phyloP scores from a whole-genome alignment of 1,284 basidiomycete genomes.

The Melampsora larici-populina region DNA sequence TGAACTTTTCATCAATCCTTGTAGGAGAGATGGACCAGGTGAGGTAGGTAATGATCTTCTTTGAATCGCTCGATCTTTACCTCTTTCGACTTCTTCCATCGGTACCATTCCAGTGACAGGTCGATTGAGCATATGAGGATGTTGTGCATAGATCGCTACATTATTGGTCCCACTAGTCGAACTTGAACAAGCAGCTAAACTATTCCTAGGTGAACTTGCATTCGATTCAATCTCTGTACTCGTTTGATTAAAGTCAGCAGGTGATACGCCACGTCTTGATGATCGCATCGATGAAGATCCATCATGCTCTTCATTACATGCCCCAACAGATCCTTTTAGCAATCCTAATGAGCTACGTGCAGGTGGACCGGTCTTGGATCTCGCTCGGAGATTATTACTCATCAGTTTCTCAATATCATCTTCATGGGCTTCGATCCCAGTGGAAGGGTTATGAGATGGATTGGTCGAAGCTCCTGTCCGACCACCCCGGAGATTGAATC shows the following conservation, averaged over 20 bases:
- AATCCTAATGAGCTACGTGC: no score
- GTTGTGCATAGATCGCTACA: conserved; percentile 23
- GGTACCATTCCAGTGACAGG: conserved; percentile 7
- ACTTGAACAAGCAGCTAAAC: background rate
- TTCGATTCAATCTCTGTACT: background rate
- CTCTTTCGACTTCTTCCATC: no score
- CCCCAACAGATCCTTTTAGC: no score
- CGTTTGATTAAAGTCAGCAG: background rate
- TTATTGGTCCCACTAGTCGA: background rate
- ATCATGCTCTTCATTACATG: background rate
- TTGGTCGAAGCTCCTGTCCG: no score
- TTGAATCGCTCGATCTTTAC: conserved; percentile 14
- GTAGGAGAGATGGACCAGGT: conserved; percentile 12
- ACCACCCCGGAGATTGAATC: no score
- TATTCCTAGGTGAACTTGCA: background rate
- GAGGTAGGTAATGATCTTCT: conserved; percentile 38
- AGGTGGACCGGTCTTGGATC: no score
- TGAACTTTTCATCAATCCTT: conserved; percentile 12
- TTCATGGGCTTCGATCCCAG: no score
- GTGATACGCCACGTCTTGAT: background rate
- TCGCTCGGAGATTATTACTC: no score
- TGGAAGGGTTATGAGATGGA: no score
- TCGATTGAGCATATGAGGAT: conserved; percentile 34
- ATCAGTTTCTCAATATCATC: no score
- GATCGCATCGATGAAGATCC: background rate